A percentile compares a stretch with the other conserved stretches of the same genome.
Conservation (phyloP, 192 early-diverging fungal genomes). For the Coemansia sp. region DNA sequence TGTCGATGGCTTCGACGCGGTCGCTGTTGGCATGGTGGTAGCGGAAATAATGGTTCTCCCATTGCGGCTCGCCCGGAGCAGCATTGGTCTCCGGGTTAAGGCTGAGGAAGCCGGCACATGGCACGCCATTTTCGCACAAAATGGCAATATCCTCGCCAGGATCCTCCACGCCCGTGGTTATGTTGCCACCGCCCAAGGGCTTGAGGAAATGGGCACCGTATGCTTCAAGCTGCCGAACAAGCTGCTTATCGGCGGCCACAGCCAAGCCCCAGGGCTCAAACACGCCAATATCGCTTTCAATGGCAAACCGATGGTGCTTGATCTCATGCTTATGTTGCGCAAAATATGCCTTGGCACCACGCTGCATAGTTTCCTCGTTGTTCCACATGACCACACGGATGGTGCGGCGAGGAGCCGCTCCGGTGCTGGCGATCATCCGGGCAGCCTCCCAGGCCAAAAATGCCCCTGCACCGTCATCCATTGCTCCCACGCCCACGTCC, state of each 20-base stretch:
- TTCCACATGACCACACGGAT: slow-evolving; percentile 64
- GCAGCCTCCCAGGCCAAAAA: slow-evolving; percentile 55
- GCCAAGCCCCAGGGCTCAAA: slow-evolving; percentile 62
- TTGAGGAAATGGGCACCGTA: slow-evolving; percentile 43
- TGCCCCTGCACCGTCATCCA: slow-evolving; percentile 61
- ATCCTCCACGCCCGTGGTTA: slow-evolving; percentile 30
- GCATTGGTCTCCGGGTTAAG: slow-evolving; percentile 48
- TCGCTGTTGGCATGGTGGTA: slow-evolving; percentile 59
- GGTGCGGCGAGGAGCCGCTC: slow-evolving; percentile 51
- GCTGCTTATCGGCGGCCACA: slow-evolving; percentile 36
- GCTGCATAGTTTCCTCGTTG: slow-evolving; percentile 59
- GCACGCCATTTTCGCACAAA: slow-evolving; percentile 57
- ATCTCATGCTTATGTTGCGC: slow-evolving; percentile 45
- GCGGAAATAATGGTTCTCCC: slow-evolving; percentile 58
- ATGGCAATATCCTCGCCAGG: slow-evolving; percentile 57
- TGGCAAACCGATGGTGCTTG: slow-evolving; percentile 47
- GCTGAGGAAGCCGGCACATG: slow-evolving; percentile 54
- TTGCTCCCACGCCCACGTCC: slow-evolving; percentile 58
- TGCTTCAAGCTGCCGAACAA: slow-evolving; percentile 22
- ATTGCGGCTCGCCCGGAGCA: slow-evolving; percentile 28
- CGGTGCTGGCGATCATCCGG: slow-evolving; percentile 33
- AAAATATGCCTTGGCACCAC: slow-evolving; percentile 57
- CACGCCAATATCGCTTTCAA: slow-evolving; percentile 62
- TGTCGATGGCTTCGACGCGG: slow-evolving; percentile 54
- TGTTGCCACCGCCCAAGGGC: slow-evolving; percentile 39